Conservation (phyloP, 78 protist species). For the Parvularia atlantis region DNA sequence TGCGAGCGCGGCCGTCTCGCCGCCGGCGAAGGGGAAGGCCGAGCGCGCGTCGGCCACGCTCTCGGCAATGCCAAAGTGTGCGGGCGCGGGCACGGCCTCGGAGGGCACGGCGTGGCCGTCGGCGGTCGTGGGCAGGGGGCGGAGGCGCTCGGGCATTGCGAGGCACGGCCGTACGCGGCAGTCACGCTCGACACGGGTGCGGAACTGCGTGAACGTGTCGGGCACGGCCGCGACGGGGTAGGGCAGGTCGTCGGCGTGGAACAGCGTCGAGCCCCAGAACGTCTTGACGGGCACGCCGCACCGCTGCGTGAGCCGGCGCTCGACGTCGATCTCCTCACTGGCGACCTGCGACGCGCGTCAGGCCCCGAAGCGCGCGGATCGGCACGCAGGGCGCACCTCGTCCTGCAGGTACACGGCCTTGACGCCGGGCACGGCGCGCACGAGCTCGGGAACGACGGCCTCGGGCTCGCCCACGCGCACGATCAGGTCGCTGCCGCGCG, state of each 20-base stretch:
- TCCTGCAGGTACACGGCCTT: background rate
- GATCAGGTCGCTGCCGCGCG: slow-evolving; percentile 20
- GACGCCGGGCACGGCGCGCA: background rate
- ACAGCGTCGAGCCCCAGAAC: slow-evolving; percentile 17
- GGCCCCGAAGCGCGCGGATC: too few relatives aligned
- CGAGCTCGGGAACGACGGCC: background rate
- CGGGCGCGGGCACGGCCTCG: background rate
- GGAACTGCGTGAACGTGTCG: slow-evolving; percentile 1
- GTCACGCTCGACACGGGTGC: background rate
- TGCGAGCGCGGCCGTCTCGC: slow-evolving; percentile 32
- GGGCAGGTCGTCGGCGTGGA: slow-evolving; percentile 25
- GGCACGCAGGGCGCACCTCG: background rate
- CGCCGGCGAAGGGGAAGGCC: slow-evolving; percentile 13
- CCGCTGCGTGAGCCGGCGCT: background rate
- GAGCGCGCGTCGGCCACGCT: background rate
- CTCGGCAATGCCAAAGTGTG: background rate
- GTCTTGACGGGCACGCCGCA: background rate
- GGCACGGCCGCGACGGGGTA: background rate
- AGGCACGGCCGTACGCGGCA: background rate
- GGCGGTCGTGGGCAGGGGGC: background rate
- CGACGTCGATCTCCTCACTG: background rate
- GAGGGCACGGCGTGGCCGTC: background rate
- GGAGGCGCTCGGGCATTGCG: background rate
- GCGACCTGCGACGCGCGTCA: background rate
- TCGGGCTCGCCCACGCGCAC: slow-evolving; percentile 32